These are phyloP conservation scores for Albifimbria verrucaria DNA, from an alignment of 2,329 filamentous ascomycete species.

Conservation along the genomic window DNA sequence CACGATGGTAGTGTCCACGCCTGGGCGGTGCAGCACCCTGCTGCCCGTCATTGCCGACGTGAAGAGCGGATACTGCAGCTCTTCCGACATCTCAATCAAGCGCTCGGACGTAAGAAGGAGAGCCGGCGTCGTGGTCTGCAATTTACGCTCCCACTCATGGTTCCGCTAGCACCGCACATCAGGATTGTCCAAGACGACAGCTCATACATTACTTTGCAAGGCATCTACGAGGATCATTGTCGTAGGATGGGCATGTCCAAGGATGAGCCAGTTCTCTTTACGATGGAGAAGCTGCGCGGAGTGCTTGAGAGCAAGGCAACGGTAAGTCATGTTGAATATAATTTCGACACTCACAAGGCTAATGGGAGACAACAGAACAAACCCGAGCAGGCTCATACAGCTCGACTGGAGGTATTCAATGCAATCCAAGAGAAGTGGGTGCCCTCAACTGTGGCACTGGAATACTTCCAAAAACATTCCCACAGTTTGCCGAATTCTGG, in stretches of 20 bases:
- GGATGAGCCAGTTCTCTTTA: slow-evolving; percentile 92
- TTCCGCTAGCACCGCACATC: slow-evolving; percentile 91
- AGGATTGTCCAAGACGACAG: slow-evolving; percentile 94
- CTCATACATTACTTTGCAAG: slow-evolving; percentile 91
- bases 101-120: slow-evolving; percentile 89
- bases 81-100: slow-evolving; percentile 96
- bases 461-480: slow-evolving; percentile 89
- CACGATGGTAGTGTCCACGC: slow-evolving; percentile 97
- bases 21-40: slow-evolving; percentile 95
- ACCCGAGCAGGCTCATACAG: slow-evolving; percentile 65
- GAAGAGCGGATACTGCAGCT: slow-evolving; percentile 95
- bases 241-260: slow-evolving; percentile 82
- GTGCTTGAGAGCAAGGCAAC: slow-evolving; percentile 66
- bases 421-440: slow-evolving; percentile 95
- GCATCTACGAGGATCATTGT: slow-evolving; percentile 95
- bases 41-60: slow-evolving; percentile 83
- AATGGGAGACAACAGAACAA: slow-evolving; percentile 49
- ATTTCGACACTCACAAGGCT: slow-evolving; percentile 1
- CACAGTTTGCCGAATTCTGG: slow-evolving; percentile 93
- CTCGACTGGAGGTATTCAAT: slow-evolving; percentile 86
- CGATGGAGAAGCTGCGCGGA: slow-evolving; percentile 86
- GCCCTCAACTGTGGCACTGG: slow-evolving; percentile 73
- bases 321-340: slow-evolving; percentile 36
- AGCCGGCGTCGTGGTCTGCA: slow-evolving; percentile 89
- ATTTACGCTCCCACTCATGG: slow-evolving; percentile 93